Conservation (phyloP, 495 filamentous ascomycete genomes). For the Tuber aestivum region DNA sequence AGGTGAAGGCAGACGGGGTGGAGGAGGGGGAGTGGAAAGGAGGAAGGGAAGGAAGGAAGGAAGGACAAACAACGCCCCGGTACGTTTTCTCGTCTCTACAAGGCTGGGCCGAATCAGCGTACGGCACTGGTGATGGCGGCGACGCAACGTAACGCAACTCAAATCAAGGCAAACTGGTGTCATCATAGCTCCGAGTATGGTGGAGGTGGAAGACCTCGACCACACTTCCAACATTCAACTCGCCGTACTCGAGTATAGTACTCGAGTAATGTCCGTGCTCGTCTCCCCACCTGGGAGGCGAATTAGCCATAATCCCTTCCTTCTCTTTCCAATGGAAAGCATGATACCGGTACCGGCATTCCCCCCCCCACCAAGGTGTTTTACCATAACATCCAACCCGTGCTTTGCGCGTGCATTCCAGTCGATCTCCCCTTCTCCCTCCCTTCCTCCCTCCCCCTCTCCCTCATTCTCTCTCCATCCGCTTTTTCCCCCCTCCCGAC, state of each 20-base stretch:
- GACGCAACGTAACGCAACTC: constrained; percentile 5
- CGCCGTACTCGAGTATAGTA: no score
- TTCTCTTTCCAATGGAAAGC: not conserved
- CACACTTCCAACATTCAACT: not conserved
- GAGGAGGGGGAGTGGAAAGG: not conserved
- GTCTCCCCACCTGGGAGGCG: not conserved
- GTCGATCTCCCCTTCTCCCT: no score
- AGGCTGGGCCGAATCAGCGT: not conserved
- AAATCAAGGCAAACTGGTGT: constrained; percentile 1
- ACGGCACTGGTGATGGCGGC: not conserved
- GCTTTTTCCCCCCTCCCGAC: not conserved
- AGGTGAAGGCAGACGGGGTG: not conserved
- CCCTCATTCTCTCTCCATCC: not conserved
- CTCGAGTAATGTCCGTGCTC: not conserved
- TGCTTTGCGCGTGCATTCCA: not conserved
- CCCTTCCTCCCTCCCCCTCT: not conserved
- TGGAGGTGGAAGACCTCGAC: not conserved
- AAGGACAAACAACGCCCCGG: not conserved
- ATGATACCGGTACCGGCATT: no score
- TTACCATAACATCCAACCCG: no score
- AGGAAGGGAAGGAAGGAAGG: not conserved
- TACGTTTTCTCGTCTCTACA: not conserved
- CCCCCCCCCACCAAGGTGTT: no score
- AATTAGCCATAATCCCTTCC: not conserved
- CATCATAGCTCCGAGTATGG: not conserved